Evolutionary conservation across 768 basidiomycete species (phyloP).

Genomic region (Holtermannia corniformis): DNA sequence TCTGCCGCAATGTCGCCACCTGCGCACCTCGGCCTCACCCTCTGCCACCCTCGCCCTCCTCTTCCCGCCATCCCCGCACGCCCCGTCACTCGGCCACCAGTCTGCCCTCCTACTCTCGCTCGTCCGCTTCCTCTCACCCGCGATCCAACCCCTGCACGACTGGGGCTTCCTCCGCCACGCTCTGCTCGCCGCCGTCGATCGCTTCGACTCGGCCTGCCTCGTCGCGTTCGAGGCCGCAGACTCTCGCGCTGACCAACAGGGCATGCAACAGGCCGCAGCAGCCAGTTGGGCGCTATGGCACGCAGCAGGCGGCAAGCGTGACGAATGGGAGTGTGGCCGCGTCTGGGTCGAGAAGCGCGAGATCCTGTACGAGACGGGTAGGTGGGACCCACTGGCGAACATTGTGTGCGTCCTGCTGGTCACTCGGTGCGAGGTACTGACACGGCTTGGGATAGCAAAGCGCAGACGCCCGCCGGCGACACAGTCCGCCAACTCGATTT

Average conservation of each 20-base stretch:
- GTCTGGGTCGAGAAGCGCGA: conserved; percentile 94
- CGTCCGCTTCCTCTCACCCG: conserved; percentile 60
- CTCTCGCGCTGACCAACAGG: conserved; percentile 56
- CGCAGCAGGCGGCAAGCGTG: conserved; percentile 42
- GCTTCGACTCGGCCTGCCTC: conserved; percentile 79
- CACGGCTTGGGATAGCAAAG: conserved; percentile 31
- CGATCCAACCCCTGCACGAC: conserved; percentile 59
- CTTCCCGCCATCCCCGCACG: conserved; percentile 38
- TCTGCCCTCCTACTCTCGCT: conserved; percentile 65
- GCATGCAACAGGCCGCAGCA: conserved; percentile 72
- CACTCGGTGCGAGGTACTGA: conserved; percentile 44
- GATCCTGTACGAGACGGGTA: conserved; percentile 75
- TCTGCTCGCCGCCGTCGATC: conserved; percentile 68
- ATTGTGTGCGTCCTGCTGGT: conserved; percentile 35
- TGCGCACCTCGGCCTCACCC: conserved; percentile 52
- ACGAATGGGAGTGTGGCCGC: conserved; percentile 80
- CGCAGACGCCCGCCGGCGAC: conserved; percentile 25
- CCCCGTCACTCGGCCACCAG: conserved; percentile 48
- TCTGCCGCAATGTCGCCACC: conserved; percentile 37
- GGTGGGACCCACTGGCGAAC: conserved; percentile 75
- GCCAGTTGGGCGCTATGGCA: conserved; percentile 79
- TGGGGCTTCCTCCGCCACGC: conserved; percentile 58
- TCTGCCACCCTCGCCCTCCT: conserved; percentile 55
- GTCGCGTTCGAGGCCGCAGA: conserved; percentile 84
- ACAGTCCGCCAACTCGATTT: conserved; percentile 59